Base-by-base conservation (phyloP, 768 basidiomycete species). In the Goffeauzyma gilvescens region DNA sequence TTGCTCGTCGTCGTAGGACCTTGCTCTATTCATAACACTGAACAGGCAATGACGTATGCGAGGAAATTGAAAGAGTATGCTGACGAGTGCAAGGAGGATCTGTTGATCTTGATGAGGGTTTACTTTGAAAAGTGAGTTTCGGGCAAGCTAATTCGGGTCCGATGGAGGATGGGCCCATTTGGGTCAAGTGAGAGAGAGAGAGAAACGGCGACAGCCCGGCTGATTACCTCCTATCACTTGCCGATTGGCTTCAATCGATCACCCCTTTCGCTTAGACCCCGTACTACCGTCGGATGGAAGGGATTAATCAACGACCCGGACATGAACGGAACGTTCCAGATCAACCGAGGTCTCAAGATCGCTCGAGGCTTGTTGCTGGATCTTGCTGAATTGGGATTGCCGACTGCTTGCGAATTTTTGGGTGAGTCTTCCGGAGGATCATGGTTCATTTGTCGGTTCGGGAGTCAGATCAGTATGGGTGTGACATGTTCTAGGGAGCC, bases 201-300 rank as follows among this genome's bases (percentile, higher is more conserved):
- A n/a, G n/a, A n/a, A 9, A 30, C 28, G 28, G n/a, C 28, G 28
- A 30, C 28, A 9, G 9, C 9, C n/a, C 9, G 9, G n/a, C 15
- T 9, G 15, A 9, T 30, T 30, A 9, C 28, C 15, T 30, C 9
- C 15, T 9, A 9, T 9, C 28, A 9, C 28, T 9, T 30, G 10
- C 9, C 28, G 15, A 30, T 9, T 9, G 28, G 28, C 28, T 9
- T 23, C 13, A 2, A 22, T 5, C 6, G 23, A 5, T 4, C 32
- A 24, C 28, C 44, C 30, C 8, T 38, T 21, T 1, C 17, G 35
- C 20, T 2, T 21, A 60, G 65, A 55, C 68, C 67, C 1, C 49
- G 90, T 23, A 96, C 90, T 6, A 95, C 90, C 0, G 80, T 96
- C 36, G 93, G 93, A 21, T 98, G 90, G 90, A 98, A 98, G 64